These are phyloP conservation scores for Capillidium heterosporum DNA, from an alignment of 371 early-diverging fungal species.

Conservation along the genomic window DNA sequence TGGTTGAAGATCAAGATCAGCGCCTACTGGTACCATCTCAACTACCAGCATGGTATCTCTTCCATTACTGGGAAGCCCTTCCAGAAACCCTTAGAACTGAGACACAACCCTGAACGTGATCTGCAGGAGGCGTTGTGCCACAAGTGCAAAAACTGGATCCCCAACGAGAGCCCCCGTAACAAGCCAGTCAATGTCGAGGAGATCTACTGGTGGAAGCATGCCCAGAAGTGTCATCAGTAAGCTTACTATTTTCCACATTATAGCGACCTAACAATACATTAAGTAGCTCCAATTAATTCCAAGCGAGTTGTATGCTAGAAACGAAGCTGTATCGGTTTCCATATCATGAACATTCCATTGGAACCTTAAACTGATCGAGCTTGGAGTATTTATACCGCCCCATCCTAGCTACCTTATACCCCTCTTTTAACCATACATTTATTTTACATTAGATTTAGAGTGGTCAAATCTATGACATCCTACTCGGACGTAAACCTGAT, in stretches of 20 bases:
- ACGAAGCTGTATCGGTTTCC: too few species aligned
- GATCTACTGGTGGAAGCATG: slow-evolving; percentile 20
- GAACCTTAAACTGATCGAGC: too few species aligned
- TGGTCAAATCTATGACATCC: too few species aligned
- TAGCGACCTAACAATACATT: too few species aligned
- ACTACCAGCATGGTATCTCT: slow-evolving; percentile 13
- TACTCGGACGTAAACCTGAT: too few species aligned
- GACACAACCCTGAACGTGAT: slow-evolving; percentile 4
- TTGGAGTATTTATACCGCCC: too few species aligned
- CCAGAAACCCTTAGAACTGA: slow-evolving; percentile 7
- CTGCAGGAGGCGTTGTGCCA: slow-evolving; percentile 14
- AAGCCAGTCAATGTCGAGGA: slow-evolving; percentile 14
- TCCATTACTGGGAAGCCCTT: slow-evolving; percentile 12
- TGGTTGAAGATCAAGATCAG: slow-evolving; percentile 13
- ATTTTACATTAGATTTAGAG: too few species aligned
- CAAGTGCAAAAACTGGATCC: slow-evolving; percentile 15
- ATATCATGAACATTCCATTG: too few species aligned
- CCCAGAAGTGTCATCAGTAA: slow-evolving; percentile 14
- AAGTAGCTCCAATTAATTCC: too few species aligned
- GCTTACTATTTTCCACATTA: neutral
- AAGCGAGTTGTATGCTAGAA: too few species aligned
- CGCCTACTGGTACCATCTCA: slow-evolving; percentile 14
- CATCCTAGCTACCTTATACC: too few species aligned
- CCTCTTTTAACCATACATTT: too few species aligned
- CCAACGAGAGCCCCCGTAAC: slow-evolving; percentile 10